phyloP scores from a whole-genome alignment of 768 basidiomycete genomes.

The Ephemerocybe angulata region DNA sequence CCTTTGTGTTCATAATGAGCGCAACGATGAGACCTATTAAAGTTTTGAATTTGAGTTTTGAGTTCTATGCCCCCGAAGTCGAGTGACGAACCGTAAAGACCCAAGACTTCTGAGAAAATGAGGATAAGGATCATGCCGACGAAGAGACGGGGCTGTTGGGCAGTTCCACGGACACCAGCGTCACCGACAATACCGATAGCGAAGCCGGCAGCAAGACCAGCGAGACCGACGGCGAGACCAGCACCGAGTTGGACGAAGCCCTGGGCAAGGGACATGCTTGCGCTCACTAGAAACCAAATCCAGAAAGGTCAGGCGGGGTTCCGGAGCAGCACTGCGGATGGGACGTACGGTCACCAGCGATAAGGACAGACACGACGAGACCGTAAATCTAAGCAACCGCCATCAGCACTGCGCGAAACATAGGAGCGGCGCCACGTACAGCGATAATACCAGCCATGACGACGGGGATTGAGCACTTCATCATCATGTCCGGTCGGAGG shows the following conservation, averaged over 20 bases:
- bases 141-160: constrained; percentile 91
- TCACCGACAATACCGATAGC: constrained; percentile 99
- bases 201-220: constrained; percentile 95
- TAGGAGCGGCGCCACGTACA: constrained; percentile 48
- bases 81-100: constrained; percentile 68
- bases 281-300: constrained; percentile 47
- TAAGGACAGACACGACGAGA: constrained; percentile 97
- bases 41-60: constrained; percentile 9
- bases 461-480: constrained; percentile 96
- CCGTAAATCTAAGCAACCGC: constrained; percentile 74
- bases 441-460: constrained; percentile 99
- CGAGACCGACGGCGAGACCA: constrained; percentile 87
- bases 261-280: constrained; percentile 84
- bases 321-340: not conserved
- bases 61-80: not conserved
- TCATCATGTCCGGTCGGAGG: constrained; percentile 93
- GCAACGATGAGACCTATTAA: constrained; percentile 79
- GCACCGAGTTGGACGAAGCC: constrained; percentile 94
- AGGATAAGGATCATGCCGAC: constrained; percentile 99
- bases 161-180: constrained; percentile 96
- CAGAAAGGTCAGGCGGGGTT: not conserved
- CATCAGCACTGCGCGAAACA: not conserved
- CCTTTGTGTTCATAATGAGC: constrained; percentile 89
- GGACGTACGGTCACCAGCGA: constrained; percentile 77
- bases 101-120: constrained; percentile 94